Evolutionary conservation across 1,284 basidiomycete genomes (phyloP).

Genomic region (Ustilago trichophora): DNA sequence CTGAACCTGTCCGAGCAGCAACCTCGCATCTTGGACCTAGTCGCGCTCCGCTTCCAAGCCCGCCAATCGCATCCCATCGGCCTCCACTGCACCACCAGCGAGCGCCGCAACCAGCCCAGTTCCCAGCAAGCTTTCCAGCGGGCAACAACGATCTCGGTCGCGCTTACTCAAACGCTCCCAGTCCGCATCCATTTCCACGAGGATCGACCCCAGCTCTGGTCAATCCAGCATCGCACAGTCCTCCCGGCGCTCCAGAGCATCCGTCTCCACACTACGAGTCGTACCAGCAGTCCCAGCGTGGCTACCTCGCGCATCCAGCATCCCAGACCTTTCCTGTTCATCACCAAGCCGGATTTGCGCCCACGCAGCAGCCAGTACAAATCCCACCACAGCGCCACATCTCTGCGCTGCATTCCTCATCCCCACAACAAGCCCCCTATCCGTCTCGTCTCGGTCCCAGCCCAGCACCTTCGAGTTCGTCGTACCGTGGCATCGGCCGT

Average conservation of each 20-base stretch:
- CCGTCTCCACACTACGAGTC: neutral
- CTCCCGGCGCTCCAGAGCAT: neutral
- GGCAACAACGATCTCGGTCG: neutral
- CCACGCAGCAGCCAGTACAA: neutral
- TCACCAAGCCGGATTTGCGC: neutral
- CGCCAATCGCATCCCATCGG: constrained; percentile 13
- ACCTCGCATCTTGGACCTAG: neutral
- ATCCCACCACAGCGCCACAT: neutral
- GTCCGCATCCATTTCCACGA: constrained; percentile 2
- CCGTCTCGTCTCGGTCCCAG: neutral
- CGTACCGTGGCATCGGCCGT: neutral
- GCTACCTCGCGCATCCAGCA: neutral
- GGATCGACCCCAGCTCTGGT: constrained; percentile 14
- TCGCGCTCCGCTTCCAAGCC: constrained; percentile 5
- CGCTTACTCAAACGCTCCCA: neutral
- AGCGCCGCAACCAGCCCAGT: constrained; percentile 1
- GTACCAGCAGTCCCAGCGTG: constrained; percentile 3
- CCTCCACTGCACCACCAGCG: constrained; percentile 11
- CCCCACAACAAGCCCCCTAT: neutral
- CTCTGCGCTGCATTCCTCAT: neutral
- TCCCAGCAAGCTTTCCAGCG: too few relatives aligned
- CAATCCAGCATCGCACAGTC: neutral
- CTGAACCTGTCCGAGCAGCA: neutral
- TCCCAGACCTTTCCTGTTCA: neutral
- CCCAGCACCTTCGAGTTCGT: neutral